A percentile compares a stretch with the other conserved stretches of the same genome.
phyloP scores from a whole-genome alignment of 148 eudicot genomes.

The Cornus controversa region DNA sequence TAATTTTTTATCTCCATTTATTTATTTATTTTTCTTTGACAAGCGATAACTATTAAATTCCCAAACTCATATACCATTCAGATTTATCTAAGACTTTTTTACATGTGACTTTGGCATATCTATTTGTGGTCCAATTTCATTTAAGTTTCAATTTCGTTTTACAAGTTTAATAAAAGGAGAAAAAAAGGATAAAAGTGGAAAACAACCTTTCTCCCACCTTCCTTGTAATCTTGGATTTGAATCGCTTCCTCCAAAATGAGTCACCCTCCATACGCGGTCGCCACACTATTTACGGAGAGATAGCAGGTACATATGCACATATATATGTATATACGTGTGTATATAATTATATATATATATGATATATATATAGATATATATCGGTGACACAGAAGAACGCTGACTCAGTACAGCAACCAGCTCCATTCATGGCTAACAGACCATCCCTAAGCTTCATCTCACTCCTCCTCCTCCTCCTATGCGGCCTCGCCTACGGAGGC shows the following conservation, averaged over 20 bases:
- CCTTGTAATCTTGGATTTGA: background rate
- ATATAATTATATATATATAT: background rate
- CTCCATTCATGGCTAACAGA: background rate
- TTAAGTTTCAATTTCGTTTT: too few relatives aligned
- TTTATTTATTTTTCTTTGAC: too few relatives aligned
- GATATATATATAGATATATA: background rate
- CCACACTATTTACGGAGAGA: background rate
- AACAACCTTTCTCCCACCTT: too few relatives aligned
- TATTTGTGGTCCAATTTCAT: too few relatives aligned
- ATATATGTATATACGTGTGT: background rate
- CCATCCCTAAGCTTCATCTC: background rate
- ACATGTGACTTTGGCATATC: too few relatives aligned
- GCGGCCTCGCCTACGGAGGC: slow-evolving; percentile 19
- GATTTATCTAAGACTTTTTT: too few relatives aligned
- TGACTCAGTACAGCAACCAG: background rate
- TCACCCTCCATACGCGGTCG: background rate
- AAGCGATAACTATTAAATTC: too few relatives aligned
- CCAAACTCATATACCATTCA: too few relatives aligned
- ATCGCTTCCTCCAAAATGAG: background rate
- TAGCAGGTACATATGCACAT: background rate
- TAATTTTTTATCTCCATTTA: too few relatives aligned
- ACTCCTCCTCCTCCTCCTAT: slow-evolving; percentile 14
- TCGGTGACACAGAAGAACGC: background rate
- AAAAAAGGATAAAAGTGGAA: too few relatives aligned
- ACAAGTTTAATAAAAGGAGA: too few relatives aligned